Conservation (phyloP, 1,139 yeast genomes). For the Eremothecium cymbalariae region DNA sequence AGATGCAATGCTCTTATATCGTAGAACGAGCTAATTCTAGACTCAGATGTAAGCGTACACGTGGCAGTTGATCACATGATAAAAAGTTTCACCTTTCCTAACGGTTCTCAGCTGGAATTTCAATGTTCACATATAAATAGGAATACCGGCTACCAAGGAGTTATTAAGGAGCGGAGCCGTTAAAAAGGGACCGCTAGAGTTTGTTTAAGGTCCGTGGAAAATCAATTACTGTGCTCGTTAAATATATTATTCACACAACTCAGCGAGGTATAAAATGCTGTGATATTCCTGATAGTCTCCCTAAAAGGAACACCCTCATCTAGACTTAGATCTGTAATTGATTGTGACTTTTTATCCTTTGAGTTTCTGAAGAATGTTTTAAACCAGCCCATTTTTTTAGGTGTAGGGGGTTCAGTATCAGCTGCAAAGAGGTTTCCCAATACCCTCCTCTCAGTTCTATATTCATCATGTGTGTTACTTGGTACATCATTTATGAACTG, state of each 20-base stretch:
- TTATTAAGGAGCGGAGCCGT: too few species aligned
- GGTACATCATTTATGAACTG: conserved; percentile 1
- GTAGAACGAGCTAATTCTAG: too few species aligned
- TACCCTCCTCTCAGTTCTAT: conserved; percentile 1
- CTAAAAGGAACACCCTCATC: not conserved
- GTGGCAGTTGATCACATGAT: too few species aligned
- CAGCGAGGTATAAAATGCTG: not conserved
- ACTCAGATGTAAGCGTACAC: too few species aligned
- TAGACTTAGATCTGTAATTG: too few species aligned
- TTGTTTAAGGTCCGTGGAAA: too few species aligned
- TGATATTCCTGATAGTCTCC: not conserved
- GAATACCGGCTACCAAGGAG: too few species aligned
- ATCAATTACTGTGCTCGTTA: conserved; percentile 3
- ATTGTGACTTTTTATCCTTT: conserved; percentile 1
- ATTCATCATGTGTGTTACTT: not conserved
- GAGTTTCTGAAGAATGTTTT: conserved; percentile 3
- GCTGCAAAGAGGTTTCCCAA: conserved; percentile 1
- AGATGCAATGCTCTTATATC: too few species aligned
- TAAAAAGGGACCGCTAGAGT: too few species aligned
- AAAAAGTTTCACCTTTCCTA: too few species aligned
- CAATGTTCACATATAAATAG: too few species aligned
- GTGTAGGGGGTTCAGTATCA: not conserved
- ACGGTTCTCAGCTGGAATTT: too few species aligned
- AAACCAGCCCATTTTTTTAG: conserved; percentile 4
- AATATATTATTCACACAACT: conserved; percentile 1